Percentiles rank a stretch among this genome's conserved stretches.
Conservation (phyloP, 208 protist species). For the Leishmania tropica region DNA sequence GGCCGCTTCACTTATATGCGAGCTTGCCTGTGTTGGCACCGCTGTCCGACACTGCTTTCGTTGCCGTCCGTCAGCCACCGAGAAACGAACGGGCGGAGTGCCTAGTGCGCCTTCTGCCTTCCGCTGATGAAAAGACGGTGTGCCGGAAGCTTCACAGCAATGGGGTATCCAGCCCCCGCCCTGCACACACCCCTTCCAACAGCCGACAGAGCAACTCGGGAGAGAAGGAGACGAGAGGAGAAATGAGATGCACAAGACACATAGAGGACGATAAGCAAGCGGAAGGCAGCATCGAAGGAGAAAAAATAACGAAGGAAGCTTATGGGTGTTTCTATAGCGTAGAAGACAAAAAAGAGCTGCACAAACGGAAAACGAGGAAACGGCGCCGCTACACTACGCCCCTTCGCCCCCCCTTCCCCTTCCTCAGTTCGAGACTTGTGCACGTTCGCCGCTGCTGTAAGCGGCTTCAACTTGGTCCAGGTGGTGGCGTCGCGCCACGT, state of each 20-base stretch:
- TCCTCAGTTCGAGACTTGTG: too few species aligned
- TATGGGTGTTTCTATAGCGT: not conserved
- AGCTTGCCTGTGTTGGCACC: not conserved
- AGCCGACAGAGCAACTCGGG: not conserved
- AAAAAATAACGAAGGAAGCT: not conserved
- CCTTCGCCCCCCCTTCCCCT: not conserved
- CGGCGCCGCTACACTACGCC: not conserved
- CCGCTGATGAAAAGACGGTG: not conserved
- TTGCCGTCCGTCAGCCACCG: not conserved
- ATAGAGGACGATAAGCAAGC: not conserved
- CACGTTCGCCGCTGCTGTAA: not conserved
- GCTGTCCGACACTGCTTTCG: not conserved
- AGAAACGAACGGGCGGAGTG: not conserved
- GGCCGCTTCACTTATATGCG: not conserved
- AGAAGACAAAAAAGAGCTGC: not conserved
- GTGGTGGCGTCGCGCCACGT: not conserved
- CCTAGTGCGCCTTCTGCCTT: not conserved
- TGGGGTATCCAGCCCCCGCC: too few species aligned
- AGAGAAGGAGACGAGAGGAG: not conserved
- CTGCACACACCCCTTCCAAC: not conserved
- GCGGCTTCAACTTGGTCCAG: not conserved
- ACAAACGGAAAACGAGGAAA: not conserved
- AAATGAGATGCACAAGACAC: not conserved
- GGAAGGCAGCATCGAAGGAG: not conserved
- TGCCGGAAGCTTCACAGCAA: not conserved